Percentiles rank a stretch among this genome's conserved stretches.
Conservation (phyloP, 371 early-diverging fungal genomes). For the Syncephalastrum racemosum region DNA sequence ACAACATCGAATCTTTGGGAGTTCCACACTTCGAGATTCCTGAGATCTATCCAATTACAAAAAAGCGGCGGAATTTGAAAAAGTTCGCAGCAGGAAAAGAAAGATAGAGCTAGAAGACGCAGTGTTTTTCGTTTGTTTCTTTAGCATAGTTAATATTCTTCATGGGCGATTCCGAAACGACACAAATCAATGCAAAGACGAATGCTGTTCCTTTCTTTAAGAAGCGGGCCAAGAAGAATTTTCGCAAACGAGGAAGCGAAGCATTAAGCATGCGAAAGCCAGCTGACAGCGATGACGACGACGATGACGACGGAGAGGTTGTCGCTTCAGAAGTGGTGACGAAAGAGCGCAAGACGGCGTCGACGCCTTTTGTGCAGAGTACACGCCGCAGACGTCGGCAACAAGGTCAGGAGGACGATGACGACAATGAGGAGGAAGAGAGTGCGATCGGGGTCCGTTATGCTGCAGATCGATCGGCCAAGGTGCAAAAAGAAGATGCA, state of each 20-base stretch:
- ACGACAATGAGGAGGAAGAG: conserved; percentile 42
- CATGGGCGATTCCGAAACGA: too few species aligned
- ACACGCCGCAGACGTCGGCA: conserved; percentile 25
- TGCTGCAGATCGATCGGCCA: conserved; percentile 49
- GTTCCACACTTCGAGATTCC: too few species aligned
- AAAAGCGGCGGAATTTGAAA: too few species aligned
- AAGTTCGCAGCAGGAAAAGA: too few species aligned
- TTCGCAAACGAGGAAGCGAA: conserved; percentile 51
- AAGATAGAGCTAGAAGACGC: too few species aligned
- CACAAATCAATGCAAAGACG: conserved; percentile 1
- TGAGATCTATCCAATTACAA: too few species aligned
- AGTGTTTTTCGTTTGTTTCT: too few species aligned
- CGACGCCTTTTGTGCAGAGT: conserved; percentile 45
- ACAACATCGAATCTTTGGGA: too few species aligned
- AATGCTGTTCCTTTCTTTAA: conserved; percentile 59
- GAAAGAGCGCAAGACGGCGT: conserved; percentile 46
- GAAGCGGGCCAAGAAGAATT: conserved; percentile 55
- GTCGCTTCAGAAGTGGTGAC: conserved; percentile 43
- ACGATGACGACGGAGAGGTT: conserved; percentile 39
- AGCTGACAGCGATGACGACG: conserved; percentile 34
- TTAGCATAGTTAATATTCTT: too few species aligned
- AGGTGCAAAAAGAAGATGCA: conserved; percentile 49
- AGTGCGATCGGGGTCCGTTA: conserved; percentile 52
- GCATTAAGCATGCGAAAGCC: conserved; percentile 13
- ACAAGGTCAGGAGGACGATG: conserved; percentile 20